These are phyloP conservation scores for Cladosporium sphaerospermum DNA, from an alignment of 2,329 filamentous ascomycete species.

Conservation along the genomic window DNA sequence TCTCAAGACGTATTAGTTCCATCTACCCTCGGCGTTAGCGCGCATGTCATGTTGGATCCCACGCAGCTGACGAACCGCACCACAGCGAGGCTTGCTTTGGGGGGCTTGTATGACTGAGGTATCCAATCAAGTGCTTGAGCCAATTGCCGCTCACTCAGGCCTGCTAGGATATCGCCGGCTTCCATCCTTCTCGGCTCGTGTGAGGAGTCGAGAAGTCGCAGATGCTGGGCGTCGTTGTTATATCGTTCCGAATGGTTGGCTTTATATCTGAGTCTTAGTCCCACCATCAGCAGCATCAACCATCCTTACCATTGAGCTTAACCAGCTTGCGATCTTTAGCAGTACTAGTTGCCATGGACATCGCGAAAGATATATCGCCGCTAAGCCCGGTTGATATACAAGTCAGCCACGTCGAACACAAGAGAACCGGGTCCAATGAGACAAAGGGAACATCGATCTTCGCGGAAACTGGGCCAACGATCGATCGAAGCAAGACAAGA, in stretches of 20 bases:
- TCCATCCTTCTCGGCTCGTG: conserved; percentile 1
- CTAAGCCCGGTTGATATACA: conserved; percentile 11
- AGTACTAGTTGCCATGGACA: background rate
- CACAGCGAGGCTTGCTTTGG: conserved; percentile 7
- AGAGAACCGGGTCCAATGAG: conserved; percentile 13
- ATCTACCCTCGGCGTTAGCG: background rate
- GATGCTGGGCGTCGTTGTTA: conserved; percentile 7
- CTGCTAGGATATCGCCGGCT: conserved; percentile 5
- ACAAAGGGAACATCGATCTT: conserved; percentile 5
- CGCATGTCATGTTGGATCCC: conserved; percentile 2
- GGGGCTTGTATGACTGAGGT: conserved; percentile 1
- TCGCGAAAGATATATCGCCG: background rate
- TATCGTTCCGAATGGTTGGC: background rate
- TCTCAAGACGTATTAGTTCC: conserved; percentile 2
- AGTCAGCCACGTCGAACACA: conserved; percentile 19
- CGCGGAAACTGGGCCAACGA: conserved; percentile 19
- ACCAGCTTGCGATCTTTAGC: no score
- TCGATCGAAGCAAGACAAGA: conserved; percentile 25
- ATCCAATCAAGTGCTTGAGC: conserved; percentile 2
- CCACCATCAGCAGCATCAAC: no score
- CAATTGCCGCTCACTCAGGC: background rate
- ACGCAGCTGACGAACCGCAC: conserved; percentile 11
- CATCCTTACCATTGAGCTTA: no score
- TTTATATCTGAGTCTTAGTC: no score
- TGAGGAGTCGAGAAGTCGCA: conserved; percentile 4